A percentile compares a stretch with the other conserved stretches of the same genome.
These are phyloP conservation scores for sunflower (Helianthus annuus) DNA, from an alignment of 129 eudicot species.

Conservation along the genomic window HanXRQr2.0-SUNRISE NC_035445.2:133747221-133747720, in stretches of 20 bases:
- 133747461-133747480: conserved; percentile 24
- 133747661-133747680: too few species aligned
- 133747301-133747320: conserved; percentile 1
- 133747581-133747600: conserved; percentile 1
- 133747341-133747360: conserved; percentile 2
- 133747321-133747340: conserved; percentile 3
- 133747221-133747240: too few species aligned
- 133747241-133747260: too few species aligned
- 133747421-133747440: conserved; percentile 20
- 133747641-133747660: too few species aligned
- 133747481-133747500: conserved; percentile 14
- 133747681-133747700: too few species aligned
- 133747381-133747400: conserved; percentile 19
- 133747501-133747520: neutral
- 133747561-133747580: conserved; percentile 23
- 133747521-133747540: neutral
- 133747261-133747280: neutral
- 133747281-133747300: neutral
- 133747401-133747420: conserved; percentile 18
- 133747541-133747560: neutral
- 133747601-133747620: too few species aligned
- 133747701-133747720: neutral
- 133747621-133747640: too few species aligned
- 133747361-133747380: neutral
- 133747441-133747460: conserved; percentile 9